Conservation (phyloP, 345 rosid species). For the Dipteronia sinensis region DNA sequence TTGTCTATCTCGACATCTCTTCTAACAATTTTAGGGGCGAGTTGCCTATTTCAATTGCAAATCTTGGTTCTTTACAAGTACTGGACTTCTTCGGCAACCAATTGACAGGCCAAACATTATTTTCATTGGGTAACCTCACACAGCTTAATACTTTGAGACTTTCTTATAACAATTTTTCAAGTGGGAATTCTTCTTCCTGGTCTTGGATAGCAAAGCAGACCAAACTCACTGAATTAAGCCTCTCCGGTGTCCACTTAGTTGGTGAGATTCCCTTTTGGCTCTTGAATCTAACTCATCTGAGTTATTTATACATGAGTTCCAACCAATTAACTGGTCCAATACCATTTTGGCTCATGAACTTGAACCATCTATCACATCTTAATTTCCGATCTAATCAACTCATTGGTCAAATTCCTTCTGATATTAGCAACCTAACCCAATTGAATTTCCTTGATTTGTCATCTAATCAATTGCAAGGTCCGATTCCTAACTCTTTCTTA, state of each 20-base stretch:
- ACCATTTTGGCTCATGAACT: not conserved
- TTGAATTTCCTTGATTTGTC: not conserved
- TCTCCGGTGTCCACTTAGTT: not conserved
- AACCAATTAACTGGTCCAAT: constrained; percentile 15
- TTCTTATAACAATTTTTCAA: not conserved
- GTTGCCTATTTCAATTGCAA: too few relatives aligned
- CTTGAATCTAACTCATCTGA: constrained; percentile 6
- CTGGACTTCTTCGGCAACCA: too few relatives aligned
- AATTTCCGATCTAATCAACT: not conserved
- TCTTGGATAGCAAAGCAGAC: not conserved
- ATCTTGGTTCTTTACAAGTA: too few relatives aligned
- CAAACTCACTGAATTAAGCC: not conserved
- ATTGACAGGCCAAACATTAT: not conserved
- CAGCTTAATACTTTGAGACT: not conserved
- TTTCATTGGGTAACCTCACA: constrained; percentile 2
- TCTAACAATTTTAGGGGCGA: too few relatives aligned
- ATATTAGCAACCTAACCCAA: constrained; percentile 8
- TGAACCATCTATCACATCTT: too few relatives aligned
- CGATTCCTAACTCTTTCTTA: constrained; percentile 19
- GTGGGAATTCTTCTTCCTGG: not conserved
- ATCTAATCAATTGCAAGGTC: constrained; percentile 17
- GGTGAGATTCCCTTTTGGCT: constrained; percentile 20
- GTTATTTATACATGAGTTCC: not conserved
- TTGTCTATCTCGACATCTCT: too few relatives aligned
- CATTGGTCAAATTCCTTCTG: not conserved